Base-by-base conservation (phyloP, 2,329 filamentous ascomycete genomes). In the Talaromyces sp. region DNA sequence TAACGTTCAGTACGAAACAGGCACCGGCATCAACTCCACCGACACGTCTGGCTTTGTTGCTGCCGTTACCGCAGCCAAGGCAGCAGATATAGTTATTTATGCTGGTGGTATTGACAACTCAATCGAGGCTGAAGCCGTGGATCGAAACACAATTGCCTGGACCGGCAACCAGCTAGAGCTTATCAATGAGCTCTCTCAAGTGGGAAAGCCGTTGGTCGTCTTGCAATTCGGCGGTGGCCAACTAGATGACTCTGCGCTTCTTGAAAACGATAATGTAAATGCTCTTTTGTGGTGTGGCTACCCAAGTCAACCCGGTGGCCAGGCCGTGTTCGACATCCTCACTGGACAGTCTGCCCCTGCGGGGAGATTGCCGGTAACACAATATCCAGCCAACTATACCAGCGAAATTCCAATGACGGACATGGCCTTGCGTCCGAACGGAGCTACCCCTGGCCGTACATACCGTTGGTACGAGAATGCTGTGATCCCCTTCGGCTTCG, bases 1-100 rank as follows among this genome's bases (percentile, higher is more conserved):
- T 33, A 72, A 74, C 0, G 74, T 78, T 35, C 70, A 73, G 43
- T 78, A 77, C 59, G 77, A 72, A 4, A 55, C 62, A 13, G 71
- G 69, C 6, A 62, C 62, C 9, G 50, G 21, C 2, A 63, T 62
- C 28, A 60, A 60, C 53, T 28, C 52, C 5, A 46, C 57, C 48
- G 67, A 62, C 39, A 69, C 69, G 7, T 60, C 64, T 21, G 63
- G 62, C 7, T 67, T 70, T 54, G 63, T 63, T 15, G 61, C 65
- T 8, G 66, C 68, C 15, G 51, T 72, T 2, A 57, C 60, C n/a
- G 69, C 67, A 6, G 65, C 68, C 2, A 63, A 68, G 51, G 62
- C 62, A 28, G 61, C 66, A 46, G 69, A 71, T 48, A 46, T 70
- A 13, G 64, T 71, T 25, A 60, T 74, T 36, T 67, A 70, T 53